A percentile compares a stretch with the other conserved stretches of the same genome.
Conservation (phyloP, 2,329 filamentous ascomycete species). For the Bipolaris bicolor region DNA sequence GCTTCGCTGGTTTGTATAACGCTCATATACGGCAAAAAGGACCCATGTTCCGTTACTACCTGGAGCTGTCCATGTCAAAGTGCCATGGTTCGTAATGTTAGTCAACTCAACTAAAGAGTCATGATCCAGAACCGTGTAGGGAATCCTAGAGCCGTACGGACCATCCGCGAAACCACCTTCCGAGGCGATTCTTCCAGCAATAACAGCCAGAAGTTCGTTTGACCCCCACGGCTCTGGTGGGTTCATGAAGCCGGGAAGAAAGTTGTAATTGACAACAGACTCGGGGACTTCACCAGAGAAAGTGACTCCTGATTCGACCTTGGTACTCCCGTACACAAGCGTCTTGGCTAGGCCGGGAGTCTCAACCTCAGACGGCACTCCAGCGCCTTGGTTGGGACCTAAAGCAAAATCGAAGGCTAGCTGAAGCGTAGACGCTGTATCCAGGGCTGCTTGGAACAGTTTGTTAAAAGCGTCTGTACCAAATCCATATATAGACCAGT, state of each 20-base stretch:
- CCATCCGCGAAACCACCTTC: background rate
- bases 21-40: background rate
- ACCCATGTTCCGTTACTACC: background rate
- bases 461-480: background rate
- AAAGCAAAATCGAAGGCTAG: background rate
- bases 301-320: background rate
- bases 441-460: background rate
- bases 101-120: background rate
- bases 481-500: background rate
- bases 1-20: background rate
- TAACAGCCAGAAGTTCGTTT: background rate
- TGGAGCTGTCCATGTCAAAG: background rate
- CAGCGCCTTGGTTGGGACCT: background rate
- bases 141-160: background rate
- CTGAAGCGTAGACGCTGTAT: background rate
- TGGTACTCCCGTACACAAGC: background rate
- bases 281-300: background rate
- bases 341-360: background rate
- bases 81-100: background rate
- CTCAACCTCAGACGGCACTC: background rate
- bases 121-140: background rate
- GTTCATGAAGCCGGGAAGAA: background rate
- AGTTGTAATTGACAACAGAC: background rate
- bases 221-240: background rate
- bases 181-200: background rate